Conservation (phyloP, 2,329 filamentous ascomycete genomes). For the Tympanopsis confertula region DNA sequence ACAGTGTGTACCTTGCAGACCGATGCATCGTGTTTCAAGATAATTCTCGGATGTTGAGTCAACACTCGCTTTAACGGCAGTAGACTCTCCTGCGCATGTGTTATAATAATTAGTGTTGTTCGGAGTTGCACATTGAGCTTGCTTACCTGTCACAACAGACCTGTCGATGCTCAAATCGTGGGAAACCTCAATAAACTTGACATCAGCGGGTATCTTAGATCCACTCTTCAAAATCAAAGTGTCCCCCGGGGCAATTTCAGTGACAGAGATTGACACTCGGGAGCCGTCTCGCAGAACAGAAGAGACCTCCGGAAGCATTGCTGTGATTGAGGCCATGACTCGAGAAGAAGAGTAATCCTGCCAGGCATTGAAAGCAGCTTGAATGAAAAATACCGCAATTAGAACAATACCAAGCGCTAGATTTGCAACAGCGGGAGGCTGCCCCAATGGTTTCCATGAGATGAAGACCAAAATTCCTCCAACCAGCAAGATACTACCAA, state of each 20-base stretch:
- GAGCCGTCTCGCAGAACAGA: slow-evolving; percentile 49
- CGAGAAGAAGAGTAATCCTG: slow-evolving; percentile 67
- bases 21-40: slow-evolving; percentile 66
- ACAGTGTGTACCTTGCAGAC: slow-evolving; percentile 70
- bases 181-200: slow-evolving; percentile 58
- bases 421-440: slow-evolving; percentile 61
- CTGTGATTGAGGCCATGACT: slow-evolving; percentile 71
- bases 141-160: slow-evolving; percentile 55
- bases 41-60: slow-evolving; percentile 63
- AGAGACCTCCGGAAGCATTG: slow-evolving; percentile 67
- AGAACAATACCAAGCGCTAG: slow-evolving; percentile 64
- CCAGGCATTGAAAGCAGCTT: slow-evolving; percentile 59
- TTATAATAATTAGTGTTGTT: slow-evolving; percentile 1
- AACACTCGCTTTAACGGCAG: slow-evolving; percentile 49
- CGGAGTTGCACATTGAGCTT: not conserved
- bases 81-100: slow-evolving; percentile 40
- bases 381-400: slow-evolving; percentile 55
- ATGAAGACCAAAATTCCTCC: slow-evolving; percentile 65
- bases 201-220: slow-evolving; percentile 63
- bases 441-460: slow-evolving; percentile 63
- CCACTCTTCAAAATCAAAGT: slow-evolving; percentile 57
- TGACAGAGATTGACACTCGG: slow-evolving; percentile 33
- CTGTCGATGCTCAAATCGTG: slow-evolving; percentile 63
- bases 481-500: slow-evolving; percentile 58
- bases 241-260: slow-evolving; percentile 62